A percentile compares a stretch with the other conserved stretches of the same genome.
phyloP scores from a whole-genome alignment of 805 yeast genomes.

The Jamesozyma spencerorum region DNA sequence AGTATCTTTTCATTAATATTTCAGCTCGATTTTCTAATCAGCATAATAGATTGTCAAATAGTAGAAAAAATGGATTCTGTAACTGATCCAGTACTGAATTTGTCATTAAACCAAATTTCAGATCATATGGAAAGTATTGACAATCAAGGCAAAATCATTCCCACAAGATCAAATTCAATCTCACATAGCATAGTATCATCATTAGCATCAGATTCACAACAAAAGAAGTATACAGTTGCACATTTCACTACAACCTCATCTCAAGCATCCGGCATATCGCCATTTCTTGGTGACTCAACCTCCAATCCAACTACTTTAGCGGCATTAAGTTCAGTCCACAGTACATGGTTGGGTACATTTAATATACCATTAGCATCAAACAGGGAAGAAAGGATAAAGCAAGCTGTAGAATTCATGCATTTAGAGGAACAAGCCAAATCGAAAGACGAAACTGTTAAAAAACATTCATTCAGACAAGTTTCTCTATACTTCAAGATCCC shows the following conservation, averaged over 20 bases:
- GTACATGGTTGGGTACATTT: slow-evolving; percentile 12
- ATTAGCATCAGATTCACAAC: not conserved
- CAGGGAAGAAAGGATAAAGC: slow-evolving; percentile 20
- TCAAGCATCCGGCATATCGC: not conserved
- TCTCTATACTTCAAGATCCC: slow-evolving; percentile 21
- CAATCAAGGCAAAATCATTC: not conserved
- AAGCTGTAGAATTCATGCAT: slow-evolving; percentile 19
- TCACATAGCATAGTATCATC: not conserved
- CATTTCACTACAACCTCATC: not conserved
- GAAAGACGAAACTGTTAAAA: slow-evolving; percentile 10
- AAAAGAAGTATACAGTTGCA: not conserved
- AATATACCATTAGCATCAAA: slow-evolving; percentile 42
- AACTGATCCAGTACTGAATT: not conserved
- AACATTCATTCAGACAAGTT: slow-evolving; percentile 20
- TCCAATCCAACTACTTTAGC: slow-evolving; percentile 11
- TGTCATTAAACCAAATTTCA: not conserved
- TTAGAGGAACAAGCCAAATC: slow-evolving; percentile 10
- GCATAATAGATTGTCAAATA: no score
- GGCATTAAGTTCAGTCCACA: slow-evolving; percentile 16
- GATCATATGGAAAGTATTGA: not conserved
- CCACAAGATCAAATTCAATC: not conserved
- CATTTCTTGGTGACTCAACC: slow-evolving; percentile 4
- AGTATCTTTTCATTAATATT: no score
- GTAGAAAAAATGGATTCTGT: not conserved
- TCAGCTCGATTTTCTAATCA: no score